Base-by-base conservation (phyloP, 192 early-diverging fungal species). In the Coemansia sp. region DNA sequence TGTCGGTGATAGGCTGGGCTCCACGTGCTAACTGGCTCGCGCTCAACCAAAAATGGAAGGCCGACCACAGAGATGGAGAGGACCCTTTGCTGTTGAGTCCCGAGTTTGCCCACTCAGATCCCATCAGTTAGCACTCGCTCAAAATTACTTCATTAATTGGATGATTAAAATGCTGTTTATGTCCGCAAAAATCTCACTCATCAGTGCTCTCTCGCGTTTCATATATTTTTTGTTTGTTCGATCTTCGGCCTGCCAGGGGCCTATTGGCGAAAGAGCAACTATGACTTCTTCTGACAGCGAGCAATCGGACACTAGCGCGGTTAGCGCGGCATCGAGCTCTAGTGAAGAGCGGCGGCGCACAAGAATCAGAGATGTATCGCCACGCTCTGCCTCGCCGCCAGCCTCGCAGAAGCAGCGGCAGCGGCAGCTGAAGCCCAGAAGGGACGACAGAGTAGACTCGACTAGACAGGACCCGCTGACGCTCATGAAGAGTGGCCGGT, bases 401-500 rank as follows among this genome's bases (percentile, higher is more conserved):
- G 2, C 37, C 53, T 8, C 19, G 14, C 64, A 31, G 4, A 62
- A 8, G 4, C 39, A 35, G 32, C 32, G 32, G 7, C 32, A 17
- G 4, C 39, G n/a, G n/a, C n/a, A n/a, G n/a, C n/a, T n/a, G n/a
- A n/a, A 22, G 38, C 29, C 41, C 32, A 38, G 19, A 36, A 37
- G 59, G 9, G 60, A 36, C 27, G 61, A 54, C 22, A 35, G 56
- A 6, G 45, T 41, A 22, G 36, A 56, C 27, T 24, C 22, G 20
- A 27, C 25, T 17, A 53, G 29, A 14, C 51, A 53, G 14, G 27
- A n/a, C 14, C 51, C 51, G 27, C 6, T 32, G 29, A 31, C 29
- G 5, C 51, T 53, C 15, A 5, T 51, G 36, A 58, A 54, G 32
- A 63, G 70, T 22, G 80, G 80, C 6, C 71, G 71, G 11, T 96